These are phyloP conservation scores for Colletotrichum gloeosporioides DNA, from an alignment of 2,329 filamentous ascomycete genomes.

Conservation along the genomic window DNA sequence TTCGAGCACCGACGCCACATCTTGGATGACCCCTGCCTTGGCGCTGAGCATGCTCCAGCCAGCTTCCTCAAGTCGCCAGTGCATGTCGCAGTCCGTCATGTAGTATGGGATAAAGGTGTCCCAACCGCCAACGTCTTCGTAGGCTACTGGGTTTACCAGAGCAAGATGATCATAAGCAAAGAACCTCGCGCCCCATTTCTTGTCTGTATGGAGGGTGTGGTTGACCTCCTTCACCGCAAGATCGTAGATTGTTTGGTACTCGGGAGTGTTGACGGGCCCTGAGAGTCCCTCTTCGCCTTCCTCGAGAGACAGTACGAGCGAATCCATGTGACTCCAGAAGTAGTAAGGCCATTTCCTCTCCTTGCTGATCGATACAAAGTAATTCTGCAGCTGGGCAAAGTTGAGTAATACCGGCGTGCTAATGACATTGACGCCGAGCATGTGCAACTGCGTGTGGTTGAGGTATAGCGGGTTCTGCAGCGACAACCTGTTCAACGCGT, in stretches of 20 bases:
- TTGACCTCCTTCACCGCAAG: constrained; percentile 41
- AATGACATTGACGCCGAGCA: constrained; percentile 57
- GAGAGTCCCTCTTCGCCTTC: constrained; percentile 30
- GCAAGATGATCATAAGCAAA: constrained; percentile 65
- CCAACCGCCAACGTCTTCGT: constrained; percentile 58
- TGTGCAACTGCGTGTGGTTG: constrained; percentile 53
- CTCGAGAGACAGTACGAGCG: constrained; percentile 48
- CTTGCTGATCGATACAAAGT: constrained; percentile 51
- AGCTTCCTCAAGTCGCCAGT: constrained; percentile 50
- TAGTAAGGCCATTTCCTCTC: constrained; percentile 51
- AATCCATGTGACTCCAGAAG: constrained; percentile 64
- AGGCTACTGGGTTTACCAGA: constrained; percentile 58
- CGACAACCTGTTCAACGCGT: constrained; percentile 48
- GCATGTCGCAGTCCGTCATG: constrained; percentile 62
- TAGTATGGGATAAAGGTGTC: constrained; percentile 65
- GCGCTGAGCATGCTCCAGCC: constrained; percentile 45
- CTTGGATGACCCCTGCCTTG: constrained; percentile 47
- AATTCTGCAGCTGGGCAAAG: constrained; percentile 63
- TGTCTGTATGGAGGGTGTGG: constrained; percentile 32
- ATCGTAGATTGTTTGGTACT: constrained; percentile 47
- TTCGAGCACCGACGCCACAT: constrained; percentile 50
- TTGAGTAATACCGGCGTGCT: constrained; percentile 56
- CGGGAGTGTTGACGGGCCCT: constrained; percentile 33
- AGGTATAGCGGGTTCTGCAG: constrained; percentile 63
- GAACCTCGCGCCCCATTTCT: constrained; percentile 56